A percentile compares a stretch with the other conserved stretches of the same genome.
Evolutionary conservation across 2,329 filamentous ascomycete species (phyloP).

Genomic region (Colletotrichum tabaci): DNA sequence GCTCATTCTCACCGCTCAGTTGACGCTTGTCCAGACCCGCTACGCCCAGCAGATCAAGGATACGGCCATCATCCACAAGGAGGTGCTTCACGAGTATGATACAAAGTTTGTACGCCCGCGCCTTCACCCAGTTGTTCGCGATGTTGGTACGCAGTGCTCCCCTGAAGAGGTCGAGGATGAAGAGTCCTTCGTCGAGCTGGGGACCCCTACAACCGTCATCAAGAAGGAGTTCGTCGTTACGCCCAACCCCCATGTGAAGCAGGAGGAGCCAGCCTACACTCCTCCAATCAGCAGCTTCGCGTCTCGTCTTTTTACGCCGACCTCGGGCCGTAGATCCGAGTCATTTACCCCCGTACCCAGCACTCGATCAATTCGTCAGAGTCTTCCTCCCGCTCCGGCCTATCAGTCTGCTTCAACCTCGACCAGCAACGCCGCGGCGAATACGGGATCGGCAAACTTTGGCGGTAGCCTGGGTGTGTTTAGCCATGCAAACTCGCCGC

Average conservation of each 20-base stretch:
- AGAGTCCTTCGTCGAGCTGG: conserved; percentile 62
- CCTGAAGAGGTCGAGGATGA: conserved; percentile 59
- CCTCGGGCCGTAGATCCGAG: conserved; percentile 51
- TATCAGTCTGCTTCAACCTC: conserved; percentile 48
- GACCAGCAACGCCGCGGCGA: conserved; percentile 43
- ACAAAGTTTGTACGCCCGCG: conserved; percentile 94
- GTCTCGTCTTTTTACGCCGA: conserved; percentile 41
- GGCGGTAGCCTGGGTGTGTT: conserved; percentile 87
- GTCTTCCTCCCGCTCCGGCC: conserved; percentile 50
- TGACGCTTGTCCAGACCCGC: conserved; percentile 79
- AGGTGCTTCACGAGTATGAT: conserved; percentile 96
- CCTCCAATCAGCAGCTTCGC: conserved; percentile 34
- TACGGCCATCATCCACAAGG: conserved; percentile 85
- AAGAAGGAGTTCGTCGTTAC: conserved; percentile 85
- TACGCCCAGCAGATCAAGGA: conserved; percentile 92
- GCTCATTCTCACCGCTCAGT: conserved; percentile 80
- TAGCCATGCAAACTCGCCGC: conserved; percentile 84
- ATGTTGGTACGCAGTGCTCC: conserved; percentile 86
- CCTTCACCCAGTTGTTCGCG: conserved; percentile 82
- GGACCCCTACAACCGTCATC: conserved; percentile 73
- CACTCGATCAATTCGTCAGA: conserved; percentile 53
- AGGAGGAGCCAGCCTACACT: conserved; percentile 60
- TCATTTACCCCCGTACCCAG: conserved; percentile 50
- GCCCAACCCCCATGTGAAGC: conserved; percentile 85
- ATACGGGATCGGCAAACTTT: conserved; percentile 50